Evolutionary conservation across 1,284 basidiomycete species (phyloP).

Genomic region (Ustanciosporium gigantosporum): DNA sequence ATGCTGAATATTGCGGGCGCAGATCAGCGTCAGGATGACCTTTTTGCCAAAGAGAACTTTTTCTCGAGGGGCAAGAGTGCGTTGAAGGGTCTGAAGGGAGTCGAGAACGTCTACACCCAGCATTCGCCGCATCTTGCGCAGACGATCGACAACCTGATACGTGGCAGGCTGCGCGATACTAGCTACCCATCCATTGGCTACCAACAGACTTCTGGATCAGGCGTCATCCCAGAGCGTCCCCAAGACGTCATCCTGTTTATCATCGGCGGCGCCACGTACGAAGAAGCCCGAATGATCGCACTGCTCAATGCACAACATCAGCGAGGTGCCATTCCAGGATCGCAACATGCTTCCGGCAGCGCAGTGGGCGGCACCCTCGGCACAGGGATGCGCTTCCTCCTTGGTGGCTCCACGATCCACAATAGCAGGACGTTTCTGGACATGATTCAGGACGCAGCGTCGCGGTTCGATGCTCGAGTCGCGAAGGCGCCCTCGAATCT

Average conservation of each 20-base stretch:
- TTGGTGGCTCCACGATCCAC: slow-evolving; percentile 56
- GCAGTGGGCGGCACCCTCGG: slow-evolving; percentile 20
- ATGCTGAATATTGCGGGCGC: slow-evolving; percentile 90
- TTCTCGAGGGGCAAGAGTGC: slow-evolving; percentile 93
- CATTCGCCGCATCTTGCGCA: slow-evolving; percentile 91
- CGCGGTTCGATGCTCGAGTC: slow-evolving; percentile 40
- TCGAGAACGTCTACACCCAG: slow-evolving; percentile 99
- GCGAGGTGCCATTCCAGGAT: slow-evolving; percentile 7
- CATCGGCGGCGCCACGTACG: slow-evolving; percentile 59
- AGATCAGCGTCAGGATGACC: slow-evolving; percentile 94
- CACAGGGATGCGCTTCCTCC: slow-evolving; percentile 46
- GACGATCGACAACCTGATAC: slow-evolving; percentile 86
- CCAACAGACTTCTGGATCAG: neutral
- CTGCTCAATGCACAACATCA: slow-evolving; percentile 49
- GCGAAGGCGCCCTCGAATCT: slow-evolving; percentile 42
- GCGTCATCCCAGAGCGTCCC: slow-evolving; percentile 21
- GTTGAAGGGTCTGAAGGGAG: slow-evolving; percentile 93
- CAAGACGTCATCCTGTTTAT: slow-evolving; percentile 60
- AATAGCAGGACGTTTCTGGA: slow-evolving; percentile 50
- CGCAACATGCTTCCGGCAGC: slow-evolving; percentile 1
- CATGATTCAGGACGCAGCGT: slow-evolving; percentile 54
- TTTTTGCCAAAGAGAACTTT: slow-evolving; percentile 94
- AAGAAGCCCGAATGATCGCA: slow-evolving; percentile 54
- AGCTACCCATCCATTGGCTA: slow-evolving; percentile 74
- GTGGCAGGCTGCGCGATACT: slow-evolving; percentile 80